Conservation (phyloP, 2,329 filamentous ascomycete genomes). For the Beauveria australis region DNA sequence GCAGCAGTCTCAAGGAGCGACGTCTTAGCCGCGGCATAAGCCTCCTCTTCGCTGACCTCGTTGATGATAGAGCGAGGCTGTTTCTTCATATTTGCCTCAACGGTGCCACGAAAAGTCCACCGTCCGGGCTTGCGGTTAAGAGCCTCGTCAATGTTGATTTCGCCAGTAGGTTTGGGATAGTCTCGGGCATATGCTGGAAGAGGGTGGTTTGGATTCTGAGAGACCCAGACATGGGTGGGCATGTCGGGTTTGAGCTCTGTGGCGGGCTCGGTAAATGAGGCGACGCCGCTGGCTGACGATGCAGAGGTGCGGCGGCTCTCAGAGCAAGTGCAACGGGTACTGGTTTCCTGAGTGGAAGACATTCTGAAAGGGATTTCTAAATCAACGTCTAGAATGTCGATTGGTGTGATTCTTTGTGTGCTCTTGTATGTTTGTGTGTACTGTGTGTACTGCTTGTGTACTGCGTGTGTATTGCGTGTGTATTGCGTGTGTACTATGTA, state of each 20-base stretch:
- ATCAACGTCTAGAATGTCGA: not conserved
- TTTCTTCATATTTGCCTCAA: constrained; percentile 22
- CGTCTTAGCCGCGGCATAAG: constrained; percentile 38
- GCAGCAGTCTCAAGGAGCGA: constrained; percentile 30
- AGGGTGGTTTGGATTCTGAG: constrained; percentile 19
- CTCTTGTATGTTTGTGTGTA: not conserved
- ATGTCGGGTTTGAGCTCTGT: constrained; percentile 8
- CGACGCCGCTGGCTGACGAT: not conserved
- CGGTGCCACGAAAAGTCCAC: constrained; percentile 31
- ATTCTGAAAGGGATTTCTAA: not conserved
- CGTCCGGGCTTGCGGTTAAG: constrained; percentile 35
- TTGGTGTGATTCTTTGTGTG: not conserved
- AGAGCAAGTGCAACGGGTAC: not conserved
- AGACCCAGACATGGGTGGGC: not conserved
- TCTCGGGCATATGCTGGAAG: constrained; percentile 27
- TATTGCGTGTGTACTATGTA: too few relatives aligned
- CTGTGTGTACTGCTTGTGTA: too few relatives aligned
- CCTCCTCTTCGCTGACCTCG: constrained; percentile 15
- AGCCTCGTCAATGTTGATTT: constrained; percentile 34
- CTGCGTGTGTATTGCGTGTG: too few relatives aligned
- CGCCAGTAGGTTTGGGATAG: constrained; percentile 32
- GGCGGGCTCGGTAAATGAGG: not conserved
- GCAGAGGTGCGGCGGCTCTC: not conserved
- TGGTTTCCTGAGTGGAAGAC: not conserved
- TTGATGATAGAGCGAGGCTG: constrained; percentile 16